Conservation (phyloP, 352 stramenopile species). For the Pythium chondricola region DNA sequence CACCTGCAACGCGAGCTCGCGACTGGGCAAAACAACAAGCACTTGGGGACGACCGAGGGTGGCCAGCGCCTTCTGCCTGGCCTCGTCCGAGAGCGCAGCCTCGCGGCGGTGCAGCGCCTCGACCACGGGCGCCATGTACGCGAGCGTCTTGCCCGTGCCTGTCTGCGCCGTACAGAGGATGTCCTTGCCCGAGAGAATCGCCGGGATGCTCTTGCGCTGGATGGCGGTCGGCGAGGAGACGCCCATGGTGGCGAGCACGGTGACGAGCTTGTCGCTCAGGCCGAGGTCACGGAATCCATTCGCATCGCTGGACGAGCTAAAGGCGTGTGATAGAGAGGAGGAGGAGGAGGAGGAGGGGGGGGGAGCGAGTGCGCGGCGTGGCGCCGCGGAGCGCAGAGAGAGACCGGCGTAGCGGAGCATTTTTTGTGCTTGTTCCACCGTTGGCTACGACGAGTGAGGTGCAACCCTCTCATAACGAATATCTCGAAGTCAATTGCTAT, state of each 20-base stretch:
- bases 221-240: constrained; percentile 21
- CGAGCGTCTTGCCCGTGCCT: constrained; percentile 32
- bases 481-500: too few species aligned
- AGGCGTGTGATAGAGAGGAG: too few species aligned
- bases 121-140: constrained; percentile 25
- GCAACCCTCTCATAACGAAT: too few species aligned
- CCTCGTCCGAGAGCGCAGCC: neutral
- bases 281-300: constrained; percentile 16
- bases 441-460: too few species aligned
- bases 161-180: constrained; percentile 30
- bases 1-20: constrained; percentile 64
- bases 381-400: too few species aligned
- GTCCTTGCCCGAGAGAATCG: constrained; percentile 23
- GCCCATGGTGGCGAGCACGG: constrained; percentile 19
- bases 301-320: neutral
- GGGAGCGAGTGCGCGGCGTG: too few species aligned
- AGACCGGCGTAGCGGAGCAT: too few species aligned
- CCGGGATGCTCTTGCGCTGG: constrained; percentile 22
- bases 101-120: constrained; percentile 22
- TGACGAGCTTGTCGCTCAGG: constrained; percentile 14
- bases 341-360: too few species aligned
- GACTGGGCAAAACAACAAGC: constrained; percentile 64
- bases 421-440: too few species aligned
- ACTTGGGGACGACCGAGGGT: too few species aligned
- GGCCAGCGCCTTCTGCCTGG: constrained; percentile 2